phyloP scores from a whole-genome alignment of 208 protist genomes.

The Phytomonas sp. region DNA sequence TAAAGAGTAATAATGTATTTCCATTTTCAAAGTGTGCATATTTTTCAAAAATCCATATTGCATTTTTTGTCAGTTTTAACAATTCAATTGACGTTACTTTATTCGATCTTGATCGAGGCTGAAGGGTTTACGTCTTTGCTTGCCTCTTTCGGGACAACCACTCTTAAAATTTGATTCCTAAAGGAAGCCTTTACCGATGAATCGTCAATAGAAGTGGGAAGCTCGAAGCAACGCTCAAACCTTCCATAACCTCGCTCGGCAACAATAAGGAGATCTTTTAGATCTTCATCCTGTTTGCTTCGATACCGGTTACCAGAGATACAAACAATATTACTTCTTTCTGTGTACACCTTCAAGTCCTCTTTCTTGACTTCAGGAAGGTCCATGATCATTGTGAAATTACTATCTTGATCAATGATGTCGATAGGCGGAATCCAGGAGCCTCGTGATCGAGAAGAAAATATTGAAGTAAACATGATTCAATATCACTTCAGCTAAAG shows the following conservation, averaged over 20 bases:
- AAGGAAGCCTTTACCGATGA: constrained; percentile 43
- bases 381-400: constrained; percentile 56
- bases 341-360: constrained; percentile 57
- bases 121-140: constrained; percentile 5
- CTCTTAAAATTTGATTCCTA: constrained; percentile 33
- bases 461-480: constrained; percentile 32
- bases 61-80: not conserved
- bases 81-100: not conserved
- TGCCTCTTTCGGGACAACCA: constrained; percentile 41
- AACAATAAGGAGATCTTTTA: constrained; percentile 22
- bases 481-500: constrained; percentile 7
- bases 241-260: constrained; percentile 47
- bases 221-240: constrained; percentile 74
- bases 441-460: constrained; percentile 38
- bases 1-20: not conserved
- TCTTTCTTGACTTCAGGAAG: constrained; percentile 67
- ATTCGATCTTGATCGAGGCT: constrained; percentile 44
- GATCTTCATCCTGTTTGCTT: constrained; percentile 22
- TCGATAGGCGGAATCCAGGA: constrained; percentile 74
- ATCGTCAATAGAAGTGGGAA: constrained; percentile 30
- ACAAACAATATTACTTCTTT: constrained; percentile 42
- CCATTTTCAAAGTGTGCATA: not conserved
- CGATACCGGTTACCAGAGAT: constrained; percentile 56
- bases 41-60: not conserved
- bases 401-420: constrained; percentile 39